Conservation (phyloP, 2,329 filamentous ascomycete genomes). For the Trichoderma sp. region DNA sequence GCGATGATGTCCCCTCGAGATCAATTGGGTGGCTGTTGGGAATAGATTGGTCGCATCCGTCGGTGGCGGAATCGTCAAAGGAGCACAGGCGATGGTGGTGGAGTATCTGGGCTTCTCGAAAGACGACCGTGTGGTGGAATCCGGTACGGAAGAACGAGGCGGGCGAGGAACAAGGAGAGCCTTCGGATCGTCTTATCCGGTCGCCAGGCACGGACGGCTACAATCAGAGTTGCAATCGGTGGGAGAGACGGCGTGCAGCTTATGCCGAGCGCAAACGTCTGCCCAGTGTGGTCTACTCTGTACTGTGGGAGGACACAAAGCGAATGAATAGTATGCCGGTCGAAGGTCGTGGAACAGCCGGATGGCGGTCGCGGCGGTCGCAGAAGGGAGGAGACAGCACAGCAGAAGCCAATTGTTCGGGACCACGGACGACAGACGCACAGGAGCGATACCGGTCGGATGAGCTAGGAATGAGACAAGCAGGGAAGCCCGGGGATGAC, state of each 20-base stretch:
- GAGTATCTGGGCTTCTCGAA: constrained; percentile 7
- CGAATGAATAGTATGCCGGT: not conserved
- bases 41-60: constrained; percentile 1
- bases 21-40: not conserved
- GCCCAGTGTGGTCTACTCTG: constrained; percentile 15
- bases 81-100: not conserved
- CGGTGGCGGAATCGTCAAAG: not conserved
- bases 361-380: constrained; percentile 14
- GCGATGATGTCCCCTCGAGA: not conserved
- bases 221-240: constrained; percentile 4
- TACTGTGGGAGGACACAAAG: not conserved
- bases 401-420: not conserved
- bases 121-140: not conserved
- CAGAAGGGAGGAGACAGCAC: not conserved
- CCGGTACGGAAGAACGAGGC: not conserved
- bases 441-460: constrained; percentile 10
- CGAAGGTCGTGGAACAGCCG: not conserved
- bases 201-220: constrained; percentile 1
- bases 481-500: constrained; percentile 6
- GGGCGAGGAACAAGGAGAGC: not conserved
- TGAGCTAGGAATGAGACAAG: not conserved
- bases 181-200: not conserved
- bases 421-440: not conserved
- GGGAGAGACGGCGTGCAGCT: not conserved
- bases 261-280: not conserved